Conservation (phyloP, 2,329 filamentous ascomycete species). For the Chaetothyriales sp. region DNA sequence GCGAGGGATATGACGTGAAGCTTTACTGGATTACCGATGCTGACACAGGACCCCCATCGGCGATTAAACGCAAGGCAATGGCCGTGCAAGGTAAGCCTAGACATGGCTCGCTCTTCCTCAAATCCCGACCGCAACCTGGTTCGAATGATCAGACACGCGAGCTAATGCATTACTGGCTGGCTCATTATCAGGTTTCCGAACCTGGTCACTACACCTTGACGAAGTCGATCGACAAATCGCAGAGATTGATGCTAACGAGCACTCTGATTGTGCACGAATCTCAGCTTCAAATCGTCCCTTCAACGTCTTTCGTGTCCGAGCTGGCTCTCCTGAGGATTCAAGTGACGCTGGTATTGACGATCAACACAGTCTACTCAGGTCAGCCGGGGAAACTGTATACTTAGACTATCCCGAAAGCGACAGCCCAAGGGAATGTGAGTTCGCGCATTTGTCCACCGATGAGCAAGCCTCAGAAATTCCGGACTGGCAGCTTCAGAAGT, state of each 20-base stretch:
- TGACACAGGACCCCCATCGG: constrained; percentile 8
- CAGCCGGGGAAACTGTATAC: too few species aligned
- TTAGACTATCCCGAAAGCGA: too few species aligned
- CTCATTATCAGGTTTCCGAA: constrained; percentile 1
- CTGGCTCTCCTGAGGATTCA: too few species aligned
- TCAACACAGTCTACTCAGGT: too few species aligned
- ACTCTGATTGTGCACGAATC: not conserved
- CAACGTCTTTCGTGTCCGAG: constrained; percentile 1
- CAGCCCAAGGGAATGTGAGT: too few species aligned
- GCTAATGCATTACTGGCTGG: not conserved
- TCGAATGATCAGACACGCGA: too few species aligned
- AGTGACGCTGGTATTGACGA: too few species aligned
- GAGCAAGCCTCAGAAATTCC: not conserved
- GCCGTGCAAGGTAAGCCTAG: constrained; percentile 4
- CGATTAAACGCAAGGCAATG: constrained; percentile 10
- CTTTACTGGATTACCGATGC: constrained; percentile 10
- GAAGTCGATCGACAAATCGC: constrained; percentile 8
- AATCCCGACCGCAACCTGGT: too few species aligned
- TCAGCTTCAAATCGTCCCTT: constrained; percentile 3
- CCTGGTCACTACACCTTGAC: constrained; percentile 6
- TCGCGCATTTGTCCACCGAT: too few species aligned
- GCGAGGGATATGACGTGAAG: constrained; percentile 8
- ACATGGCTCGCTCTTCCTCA: not conserved
- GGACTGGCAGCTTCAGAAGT: not conserved
- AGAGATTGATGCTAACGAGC: constrained; percentile 4